Evolutionary conservation across 257 asterid genomes (phyloP).

Genomic region (Jasminum sambac): DNA sequence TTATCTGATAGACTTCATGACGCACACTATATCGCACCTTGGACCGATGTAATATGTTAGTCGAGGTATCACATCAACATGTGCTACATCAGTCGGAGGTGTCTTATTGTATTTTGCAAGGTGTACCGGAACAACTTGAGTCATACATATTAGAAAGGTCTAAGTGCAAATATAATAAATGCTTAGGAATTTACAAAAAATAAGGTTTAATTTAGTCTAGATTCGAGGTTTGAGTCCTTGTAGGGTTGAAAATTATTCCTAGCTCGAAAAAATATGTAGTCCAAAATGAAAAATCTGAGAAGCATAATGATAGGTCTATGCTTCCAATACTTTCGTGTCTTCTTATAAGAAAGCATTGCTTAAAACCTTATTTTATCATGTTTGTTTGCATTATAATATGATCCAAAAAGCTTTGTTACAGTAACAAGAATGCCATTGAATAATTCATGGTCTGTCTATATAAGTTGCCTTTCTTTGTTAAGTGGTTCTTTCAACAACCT

Average conservation of each 20-base stretch:
- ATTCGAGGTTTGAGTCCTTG: neutral
- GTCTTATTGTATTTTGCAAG: too few relatives aligned
- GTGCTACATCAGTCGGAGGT: too few relatives aligned
- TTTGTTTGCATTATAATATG: neutral
- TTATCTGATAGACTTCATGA: too few relatives aligned
- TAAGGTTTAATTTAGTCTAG: neutral
- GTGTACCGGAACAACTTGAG: too few relatives aligned
- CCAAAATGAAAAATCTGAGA: neutral
- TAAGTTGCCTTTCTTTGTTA: slow-evolving; percentile 33
- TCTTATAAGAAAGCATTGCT: slow-evolving; percentile 28
- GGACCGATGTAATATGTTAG: too few relatives aligned
- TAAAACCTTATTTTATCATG: neutral
- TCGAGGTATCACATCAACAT: too few relatives aligned
- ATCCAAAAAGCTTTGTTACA: slow-evolving; percentile 36
- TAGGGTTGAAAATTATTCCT: neutral
- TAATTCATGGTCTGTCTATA: slow-evolving; percentile 22
- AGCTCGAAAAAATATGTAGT: neutral
- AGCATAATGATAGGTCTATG: slow-evolving; percentile 1
- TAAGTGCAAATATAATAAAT: neutral
- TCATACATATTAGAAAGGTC: neutral
- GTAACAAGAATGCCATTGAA: slow-evolving; percentile 35
- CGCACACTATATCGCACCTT: too few relatives aligned
- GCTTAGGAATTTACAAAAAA: neutral
- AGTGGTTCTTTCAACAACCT: slow-evolving; percentile 67
- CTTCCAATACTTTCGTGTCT: slow-evolving; percentile 5